These are phyloP conservation scores for Tolypocladium endophyticum DNA, from an alignment of 2,329 filamentous ascomycete species.

Conservation along the genomic window DNA sequence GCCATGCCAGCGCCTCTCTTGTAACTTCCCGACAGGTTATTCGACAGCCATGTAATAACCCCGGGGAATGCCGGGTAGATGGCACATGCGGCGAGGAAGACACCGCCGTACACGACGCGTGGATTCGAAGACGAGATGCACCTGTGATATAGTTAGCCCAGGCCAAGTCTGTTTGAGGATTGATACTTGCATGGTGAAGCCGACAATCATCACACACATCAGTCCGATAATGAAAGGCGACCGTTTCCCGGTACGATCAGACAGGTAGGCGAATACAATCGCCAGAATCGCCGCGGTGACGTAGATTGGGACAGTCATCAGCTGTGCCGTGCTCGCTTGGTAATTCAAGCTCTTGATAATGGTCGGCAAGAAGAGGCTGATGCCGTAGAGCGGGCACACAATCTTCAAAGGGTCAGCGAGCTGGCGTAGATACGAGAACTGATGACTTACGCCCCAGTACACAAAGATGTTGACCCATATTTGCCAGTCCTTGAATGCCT, in stretches of 20 bases:
- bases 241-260: constrained; percentile 42
- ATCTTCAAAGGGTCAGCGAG: constrained; percentile 20
- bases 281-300: constrained; percentile 53
- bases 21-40: constrained; percentile 58
- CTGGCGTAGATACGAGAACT: not conserved
- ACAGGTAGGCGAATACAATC: constrained; percentile 40
- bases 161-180: not conserved
- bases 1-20: constrained; percentile 60
- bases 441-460: constrained; percentile 47
- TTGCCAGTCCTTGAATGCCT: constrained; percentile 71
- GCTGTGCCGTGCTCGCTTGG: constrained; percentile 45
- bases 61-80: constrained; percentile 76
- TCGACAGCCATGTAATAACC: constrained; percentile 67
- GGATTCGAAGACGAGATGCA: constrained; percentile 49
- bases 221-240: constrained; percentile 45
- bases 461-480: constrained; percentile 53
- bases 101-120: constrained; percentile 58
- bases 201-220: constrained; percentile 42
- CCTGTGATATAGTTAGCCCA: constrained; percentile 26
- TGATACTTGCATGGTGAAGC: constrained; percentile 39
- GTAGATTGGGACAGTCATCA: constrained; percentile 52
- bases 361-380: constrained; percentile 51
- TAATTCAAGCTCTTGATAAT: constrained; percentile 53
- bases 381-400: constrained; percentile 43
- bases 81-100: constrained; percentile 65